phyloP scores from a whole-genome alignment of 129 eudicot genomes.

The Pseudognaphalium luteoalbum region DNA sequence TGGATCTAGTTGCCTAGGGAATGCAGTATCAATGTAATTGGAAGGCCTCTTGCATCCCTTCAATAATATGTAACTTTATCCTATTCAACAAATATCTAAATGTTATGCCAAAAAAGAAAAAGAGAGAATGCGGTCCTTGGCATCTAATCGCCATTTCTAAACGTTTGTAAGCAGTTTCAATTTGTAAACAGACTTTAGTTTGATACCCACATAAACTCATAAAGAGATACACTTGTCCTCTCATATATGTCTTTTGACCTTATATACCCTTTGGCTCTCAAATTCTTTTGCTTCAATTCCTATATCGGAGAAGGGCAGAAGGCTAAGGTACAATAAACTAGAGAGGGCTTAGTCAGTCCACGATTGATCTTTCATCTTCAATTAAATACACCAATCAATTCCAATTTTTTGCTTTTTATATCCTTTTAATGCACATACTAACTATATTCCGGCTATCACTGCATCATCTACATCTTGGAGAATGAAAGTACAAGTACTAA shows the following conservation, averaged over 20 bases:
- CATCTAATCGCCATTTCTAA: neutral
- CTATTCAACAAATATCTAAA: too few relatives aligned
- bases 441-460: neutral
- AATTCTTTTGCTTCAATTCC: constrained; percentile 3
- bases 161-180: neutral
- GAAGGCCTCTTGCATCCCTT: too few relatives aligned
- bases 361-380: neutral
- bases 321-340: neutral
- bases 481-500: neutral
- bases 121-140: too few relatives aligned
- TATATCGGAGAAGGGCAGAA: neutral
- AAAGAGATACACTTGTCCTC: neutral
- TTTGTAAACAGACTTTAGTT: neutral
- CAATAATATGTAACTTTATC: too few relatives aligned
- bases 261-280: constrained; percentile 16
- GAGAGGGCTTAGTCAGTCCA: neutral
- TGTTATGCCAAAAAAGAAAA: too few relatives aligned
- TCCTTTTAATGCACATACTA: neutral
- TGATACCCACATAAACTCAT: constrained; percentile 9
- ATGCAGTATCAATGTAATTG: too few relatives aligned
- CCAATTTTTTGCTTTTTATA: neutral
- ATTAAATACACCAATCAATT: neutral
- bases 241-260: neutral
- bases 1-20: too few relatives aligned
- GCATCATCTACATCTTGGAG: neutral